Base-by-base conservation (phyloP, 768 basidiomycete genomes). In the Lactifluus rugatus region DNA sequence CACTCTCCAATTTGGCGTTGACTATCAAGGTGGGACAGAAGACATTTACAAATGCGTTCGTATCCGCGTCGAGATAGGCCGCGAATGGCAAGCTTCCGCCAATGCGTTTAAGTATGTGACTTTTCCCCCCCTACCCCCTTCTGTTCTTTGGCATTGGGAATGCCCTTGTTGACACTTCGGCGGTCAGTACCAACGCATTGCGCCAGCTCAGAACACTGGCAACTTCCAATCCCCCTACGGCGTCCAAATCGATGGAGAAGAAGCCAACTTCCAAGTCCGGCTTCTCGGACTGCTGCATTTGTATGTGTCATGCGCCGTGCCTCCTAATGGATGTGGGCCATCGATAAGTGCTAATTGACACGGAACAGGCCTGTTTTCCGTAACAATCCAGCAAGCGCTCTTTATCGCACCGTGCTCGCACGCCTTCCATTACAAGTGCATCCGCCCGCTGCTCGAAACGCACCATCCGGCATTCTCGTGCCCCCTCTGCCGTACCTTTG, bases 401-500 rank as follows among this genome's bases (percentile, higher is more conserved):
- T 97, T 99, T 76, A 94, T 99, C 68, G 93, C 95, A 28, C 95
- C 95, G 0, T 99, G 95, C 72, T 93, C 91, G 1, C 95, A 99
- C 70, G 85, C 93, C 0, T 92, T 90, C 76, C 91, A 93, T 74
- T 93, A 90, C 81, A 98, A 97, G 72, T 97, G 95, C 70, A 93
- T 99, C 59, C 82, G 93, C 0, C 95, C 94, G 1, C 78, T 98
- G 11, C 78, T 97, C 44, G 81, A 89, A 64, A 72, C 80, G n/a
- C 92, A 97, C 71, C 84, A 93, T 65, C 91, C 94, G 0, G 88
- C 89, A 6, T 99, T 98, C 74, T 89, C 84, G 14, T 99, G 95
- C 67, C 95, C 95, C 0, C 80, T 99, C 7, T 99, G 95, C 70
- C 79, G 95, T 41, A 93, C 93, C 0, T 99, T 87, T 66, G 93